Conservation (phyloP, 1,139 yeast genomes). For the Candida glucosophila region DNA sequence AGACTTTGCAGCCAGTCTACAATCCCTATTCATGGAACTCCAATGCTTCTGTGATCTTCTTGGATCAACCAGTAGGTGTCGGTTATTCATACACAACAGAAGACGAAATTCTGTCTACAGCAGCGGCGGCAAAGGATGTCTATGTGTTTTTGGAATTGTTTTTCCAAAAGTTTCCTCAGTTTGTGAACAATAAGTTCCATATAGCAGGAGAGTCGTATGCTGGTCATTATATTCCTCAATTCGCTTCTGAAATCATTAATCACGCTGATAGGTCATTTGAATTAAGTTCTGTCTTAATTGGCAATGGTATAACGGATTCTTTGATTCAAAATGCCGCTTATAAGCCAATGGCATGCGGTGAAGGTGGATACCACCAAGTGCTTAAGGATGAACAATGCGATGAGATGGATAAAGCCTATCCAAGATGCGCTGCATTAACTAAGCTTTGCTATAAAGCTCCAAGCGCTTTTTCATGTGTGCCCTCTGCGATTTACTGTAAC, state of each 20-base stretch:
- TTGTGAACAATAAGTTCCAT: slow-evolving; percentile 53
- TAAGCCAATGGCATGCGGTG: slow-evolving; percentile 80
- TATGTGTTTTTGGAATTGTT: slow-evolving; percentile 68
- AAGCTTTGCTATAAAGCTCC: slow-evolving; percentile 45
- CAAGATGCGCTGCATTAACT: slow-evolving; percentile 48
- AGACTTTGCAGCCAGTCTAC: slow-evolving; percentile 57
- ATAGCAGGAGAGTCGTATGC: slow-evolving; percentile 87
- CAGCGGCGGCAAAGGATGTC: slow-evolving; percentile 74
- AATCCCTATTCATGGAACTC: slow-evolving; percentile 84
- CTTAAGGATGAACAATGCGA: slow-evolving; percentile 55
- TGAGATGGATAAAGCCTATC: slow-evolving; percentile 40
- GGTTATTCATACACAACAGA: slow-evolving; percentile 68
- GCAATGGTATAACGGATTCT: slow-evolving; percentile 79
- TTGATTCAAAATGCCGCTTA: slow-evolving; percentile 60
- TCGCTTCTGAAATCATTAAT: slow-evolving; percentile 63
- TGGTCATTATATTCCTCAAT: slow-evolving; percentile 78
- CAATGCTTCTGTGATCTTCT: slow-evolving; percentile 83
- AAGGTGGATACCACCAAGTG: slow-evolving; percentile 68
- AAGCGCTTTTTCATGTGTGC: slow-evolving; percentile 42
- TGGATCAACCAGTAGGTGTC: slow-evolving; percentile 92
- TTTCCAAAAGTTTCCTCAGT: slow-evolving; percentile 66
- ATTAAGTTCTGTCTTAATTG: slow-evolving; percentile 64
- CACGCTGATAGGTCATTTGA: slow-evolving; percentile 62
- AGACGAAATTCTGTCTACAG: slow-evolving; percentile 49
- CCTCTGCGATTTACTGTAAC: slow-evolving; percentile 37